Base-by-base conservation (phyloP, 371 early-diverging fungal genomes). In the Mortierella sp. region DNA sequence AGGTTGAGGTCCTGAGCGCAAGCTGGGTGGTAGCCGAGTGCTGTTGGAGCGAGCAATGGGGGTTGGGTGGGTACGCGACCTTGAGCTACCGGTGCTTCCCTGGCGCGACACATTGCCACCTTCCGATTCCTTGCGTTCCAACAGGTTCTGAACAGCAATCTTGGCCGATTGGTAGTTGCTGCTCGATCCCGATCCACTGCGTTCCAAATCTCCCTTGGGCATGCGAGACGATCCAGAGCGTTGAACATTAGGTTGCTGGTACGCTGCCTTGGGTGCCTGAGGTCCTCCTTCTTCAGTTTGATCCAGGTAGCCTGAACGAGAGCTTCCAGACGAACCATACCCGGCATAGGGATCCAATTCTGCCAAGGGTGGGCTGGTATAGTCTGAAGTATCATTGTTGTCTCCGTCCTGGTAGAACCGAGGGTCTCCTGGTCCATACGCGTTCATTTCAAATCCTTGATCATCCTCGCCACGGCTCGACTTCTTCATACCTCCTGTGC, bases 401-500 rank as follows among this genome's bases (percentile, higher is more conserved):
- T 34, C 34, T 7, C 4, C n/a, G 43, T 71, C 65, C 16, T 63
- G 60, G 16, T 37, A 57, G 10, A 40, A 55, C 7, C 21, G 13
- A 21, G 53, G 4, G 27, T 57, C 45, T 2, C 63, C 44, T 40
- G 55, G 60, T 49, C 63, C 57, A 44, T 72, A 72, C 14, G 63
- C 24, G 52, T 73, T 62, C 67, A 73, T 67, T 44, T 73, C 74
- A 44, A 59, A 67, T 0, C 49, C 49, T 0, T 44, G 57, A 10
- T 66, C 59, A 21, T 52, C 19, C 6, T 19, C 22, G 41, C 40
- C 25, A 31, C 48, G 49, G 28, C 21, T 28, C 22, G 61, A 45
- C 49, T 63, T 63, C 43, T 73, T 67, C 74, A 73, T 63, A n/a
- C 74, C 74, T 54, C 67, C 74, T 24, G 74, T 57, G 22, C 73